Conservation (phyloP, 1,139 yeast species). For the Suhomyces yuchorum region DNA sequence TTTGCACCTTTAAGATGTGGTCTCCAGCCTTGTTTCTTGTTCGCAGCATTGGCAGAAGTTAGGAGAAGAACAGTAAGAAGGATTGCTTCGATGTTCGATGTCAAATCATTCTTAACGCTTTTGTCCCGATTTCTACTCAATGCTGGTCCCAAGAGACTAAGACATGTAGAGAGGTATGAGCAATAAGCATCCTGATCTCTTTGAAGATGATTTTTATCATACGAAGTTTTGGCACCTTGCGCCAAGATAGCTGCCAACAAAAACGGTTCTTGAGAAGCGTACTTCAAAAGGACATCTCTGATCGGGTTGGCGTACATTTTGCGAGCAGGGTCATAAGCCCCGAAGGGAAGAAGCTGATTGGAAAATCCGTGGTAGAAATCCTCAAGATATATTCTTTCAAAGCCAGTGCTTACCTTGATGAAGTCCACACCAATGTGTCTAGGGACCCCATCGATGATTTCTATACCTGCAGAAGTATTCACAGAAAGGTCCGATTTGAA, state of each 20-base stretch:
- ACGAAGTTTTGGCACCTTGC: conserved; percentile 66
- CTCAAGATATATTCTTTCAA: conserved; percentile 52
- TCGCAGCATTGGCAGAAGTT: conserved; percentile 70
- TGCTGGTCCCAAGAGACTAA: conserved; percentile 55
- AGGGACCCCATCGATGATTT: conserved; percentile 21
- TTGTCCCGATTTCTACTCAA: conserved; percentile 28
- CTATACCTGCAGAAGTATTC: neutral
- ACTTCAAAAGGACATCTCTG: conserved; percentile 60
- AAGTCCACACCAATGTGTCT: conserved; percentile 36
- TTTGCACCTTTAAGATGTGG: conserved; percentile 78
- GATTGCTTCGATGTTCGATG: conserved; percentile 64
- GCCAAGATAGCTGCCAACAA: conserved; percentile 70
- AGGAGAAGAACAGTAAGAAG: conserved; percentile 65
- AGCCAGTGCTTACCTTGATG: conserved; percentile 41
- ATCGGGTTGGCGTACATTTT: conserved; percentile 55
- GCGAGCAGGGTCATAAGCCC: conserved; percentile 43
- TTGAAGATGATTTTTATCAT: conserved; percentile 41
- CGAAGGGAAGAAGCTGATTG: conserved; percentile 63
- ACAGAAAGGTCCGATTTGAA: neutral
- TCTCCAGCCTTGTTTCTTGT: conserved; percentile 69
- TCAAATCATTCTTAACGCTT: conserved; percentile 34
- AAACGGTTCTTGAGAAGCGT: conserved; percentile 63
- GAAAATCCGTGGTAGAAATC: conserved; percentile 63
- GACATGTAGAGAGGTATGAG: conserved; percentile 61
- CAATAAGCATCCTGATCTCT: conserved; percentile 69